Percentiles rank a stretch among this genome's conserved stretches.
Conservation (phyloP, 2,329 filamentous ascomycete genomes). For the Sarocladium oryzae region DNA sequence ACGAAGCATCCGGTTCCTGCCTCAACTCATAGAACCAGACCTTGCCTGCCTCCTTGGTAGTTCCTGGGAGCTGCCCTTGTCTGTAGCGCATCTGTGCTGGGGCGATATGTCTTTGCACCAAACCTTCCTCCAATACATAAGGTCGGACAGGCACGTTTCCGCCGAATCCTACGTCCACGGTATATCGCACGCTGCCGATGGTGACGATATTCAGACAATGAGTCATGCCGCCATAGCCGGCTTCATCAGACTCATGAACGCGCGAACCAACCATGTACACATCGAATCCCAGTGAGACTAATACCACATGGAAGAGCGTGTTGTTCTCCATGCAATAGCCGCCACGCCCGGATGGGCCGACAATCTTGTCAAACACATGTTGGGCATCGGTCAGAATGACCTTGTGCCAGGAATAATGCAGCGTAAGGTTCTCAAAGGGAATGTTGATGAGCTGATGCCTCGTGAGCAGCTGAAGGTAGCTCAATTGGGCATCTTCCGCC, state of each 20-base stretch:
- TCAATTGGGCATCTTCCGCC: background rate
- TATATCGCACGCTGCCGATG: constrained; percentile 12
- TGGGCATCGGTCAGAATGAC: constrained; percentile 27
- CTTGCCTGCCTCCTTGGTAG: constrained; percentile 4
- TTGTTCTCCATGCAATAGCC: constrained; percentile 41
- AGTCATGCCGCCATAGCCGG: constrained; percentile 18
- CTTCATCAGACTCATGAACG: constrained; percentile 13
- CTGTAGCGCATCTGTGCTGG: constrained; percentile 28
- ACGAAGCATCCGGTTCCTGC: constrained; percentile 24
- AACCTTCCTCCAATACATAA: constrained; percentile 10
- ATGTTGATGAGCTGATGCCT: constrained; percentile 32
- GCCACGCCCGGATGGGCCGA: constrained; percentile 28
- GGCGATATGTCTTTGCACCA: constrained; percentile 12
- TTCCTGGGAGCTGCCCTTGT: constrained; percentile 8
- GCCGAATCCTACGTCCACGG: constrained; percentile 20
- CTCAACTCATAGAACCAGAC: constrained; percentile 20
- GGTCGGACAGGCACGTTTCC: constrained; percentile 17
- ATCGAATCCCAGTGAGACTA: constrained; percentile 32
- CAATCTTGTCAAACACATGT: constrained; percentile 32
- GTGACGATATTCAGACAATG: constrained; percentile 22
- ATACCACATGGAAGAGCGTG: constrained; percentile 36
- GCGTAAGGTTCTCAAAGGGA: constrained; percentile 40
- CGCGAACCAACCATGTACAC: constrained; percentile 20
- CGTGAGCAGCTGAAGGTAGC: background rate
- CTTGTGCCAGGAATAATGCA: constrained; percentile 33